Conservation (phyloP, 371 early-diverging fungal species). For the Mortierella sp. region DNA sequence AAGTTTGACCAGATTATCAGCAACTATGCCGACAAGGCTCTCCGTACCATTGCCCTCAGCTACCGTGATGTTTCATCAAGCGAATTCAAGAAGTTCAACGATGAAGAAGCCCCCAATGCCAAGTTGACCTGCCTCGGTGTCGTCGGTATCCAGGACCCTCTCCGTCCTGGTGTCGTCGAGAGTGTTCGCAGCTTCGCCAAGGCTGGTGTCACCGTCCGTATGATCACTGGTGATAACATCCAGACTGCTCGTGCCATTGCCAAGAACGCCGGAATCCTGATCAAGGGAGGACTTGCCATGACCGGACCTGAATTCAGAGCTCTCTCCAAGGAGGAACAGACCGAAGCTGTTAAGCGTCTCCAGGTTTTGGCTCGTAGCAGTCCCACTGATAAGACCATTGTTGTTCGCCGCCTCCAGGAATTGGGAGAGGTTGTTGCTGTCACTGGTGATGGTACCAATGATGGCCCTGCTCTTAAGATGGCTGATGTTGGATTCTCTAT, state of each 20-base stretch:
- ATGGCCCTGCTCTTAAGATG: conserved; percentile 95
- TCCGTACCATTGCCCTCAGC: conserved; percentile 91
- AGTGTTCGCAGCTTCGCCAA: conserved; percentile 84
- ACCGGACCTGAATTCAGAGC: conserved; percentile 91
- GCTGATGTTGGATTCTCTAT: conserved; percentile 98
- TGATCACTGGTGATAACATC: conserved; percentile 98
- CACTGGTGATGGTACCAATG: conserved; percentile 99
- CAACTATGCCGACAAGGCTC: conserved; percentile 82
- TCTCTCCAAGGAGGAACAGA: conserved; percentile 83
- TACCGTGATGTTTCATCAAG: conserved; percentile 74
- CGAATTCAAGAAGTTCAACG: conserved; percentile 60
- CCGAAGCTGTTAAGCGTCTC: conserved; percentile 84
- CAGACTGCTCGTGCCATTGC: conserved; percentile 94
- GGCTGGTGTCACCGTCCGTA: conserved; percentile 94
- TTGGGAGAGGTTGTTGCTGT: conserved; percentile 95
- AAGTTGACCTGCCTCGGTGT: conserved; percentile 83
- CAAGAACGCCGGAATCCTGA: conserved; percentile 88
- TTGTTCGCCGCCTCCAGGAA: conserved; percentile 88
- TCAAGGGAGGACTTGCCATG: conserved; percentile 87
- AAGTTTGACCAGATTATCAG: conserved; percentile 73
- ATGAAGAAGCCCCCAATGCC: conserved; percentile 70
- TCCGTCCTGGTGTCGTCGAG: conserved; percentile 89
- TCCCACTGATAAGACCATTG: conserved; percentile 94
- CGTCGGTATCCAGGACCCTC: conserved; percentile 95
- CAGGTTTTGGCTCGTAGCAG: conserved; percentile 94